These are phyloP conservation scores for Suillus occidentalis DNA, from an alignment of 768 basidiomycete genomes.

Conservation along the genomic window DNA sequence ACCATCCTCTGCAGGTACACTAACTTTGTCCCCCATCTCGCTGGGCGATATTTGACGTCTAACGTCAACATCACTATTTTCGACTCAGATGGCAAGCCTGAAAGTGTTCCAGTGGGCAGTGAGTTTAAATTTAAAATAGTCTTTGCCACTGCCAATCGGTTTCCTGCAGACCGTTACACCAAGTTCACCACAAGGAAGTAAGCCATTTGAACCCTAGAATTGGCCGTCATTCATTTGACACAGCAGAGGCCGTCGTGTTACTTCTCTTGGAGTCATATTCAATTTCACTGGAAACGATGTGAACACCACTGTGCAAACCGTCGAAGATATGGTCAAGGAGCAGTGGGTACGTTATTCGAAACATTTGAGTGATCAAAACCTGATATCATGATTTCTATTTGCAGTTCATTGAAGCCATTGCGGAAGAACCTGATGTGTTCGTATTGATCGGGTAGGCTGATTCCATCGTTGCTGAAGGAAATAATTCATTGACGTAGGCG, in stretches of 20 bases:
- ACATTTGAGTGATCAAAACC: no score
- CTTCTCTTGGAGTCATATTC: conserved; percentile 77
- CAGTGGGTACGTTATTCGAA: conserved; percentile 51
- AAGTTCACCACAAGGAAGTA: conserved; percentile 79
- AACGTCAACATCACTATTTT: conserved; percentile 83
- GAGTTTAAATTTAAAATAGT: conserved; percentile 12
- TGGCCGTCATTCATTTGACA: background rate
- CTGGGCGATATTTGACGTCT: conserved; percentile 77
- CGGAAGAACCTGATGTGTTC: conserved; percentile 82
- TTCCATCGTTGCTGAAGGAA: background rate
- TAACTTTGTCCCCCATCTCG: conserved; percentile 64
- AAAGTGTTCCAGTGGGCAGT: conserved; percentile 48
- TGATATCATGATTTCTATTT: background rate
- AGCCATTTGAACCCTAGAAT: conserved; percentile 15
- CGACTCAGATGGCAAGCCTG: conserved; percentile 35
- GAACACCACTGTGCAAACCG: conserved; percentile 75
- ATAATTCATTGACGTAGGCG: background rate
- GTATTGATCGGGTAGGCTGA: conserved; percentile 58
- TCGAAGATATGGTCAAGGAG: conserved; percentile 77
- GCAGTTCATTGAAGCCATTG: conserved; percentile 76
- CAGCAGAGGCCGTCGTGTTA: conserved; percentile 64
- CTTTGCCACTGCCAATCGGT: conserved; percentile 26
- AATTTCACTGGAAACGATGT: conserved; percentile 70
- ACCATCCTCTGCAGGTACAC: conserved; percentile 41
- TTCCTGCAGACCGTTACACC: conserved; percentile 50